Percentiles rank a stretch among this genome's conserved stretches.
These are phyloP conservation scores for Cerioporus squamosus DNA, from an alignment of 1,284 basidiomycete genomes.

Conservation along the genomic window DNA sequence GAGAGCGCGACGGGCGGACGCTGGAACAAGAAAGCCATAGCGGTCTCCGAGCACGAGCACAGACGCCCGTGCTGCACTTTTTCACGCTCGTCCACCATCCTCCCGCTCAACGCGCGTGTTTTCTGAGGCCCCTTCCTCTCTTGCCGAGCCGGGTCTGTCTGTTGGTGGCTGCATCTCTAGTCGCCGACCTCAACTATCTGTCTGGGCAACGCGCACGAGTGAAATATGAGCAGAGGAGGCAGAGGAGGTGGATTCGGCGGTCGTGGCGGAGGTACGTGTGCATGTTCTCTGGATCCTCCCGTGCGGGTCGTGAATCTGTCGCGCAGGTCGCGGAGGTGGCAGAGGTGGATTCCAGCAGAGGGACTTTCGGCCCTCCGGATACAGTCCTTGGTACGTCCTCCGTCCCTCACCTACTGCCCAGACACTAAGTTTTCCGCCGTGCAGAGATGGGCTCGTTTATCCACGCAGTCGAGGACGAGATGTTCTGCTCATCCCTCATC, in stretches of 20 bases:
- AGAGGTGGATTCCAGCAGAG: slow-evolving; percentile 63
- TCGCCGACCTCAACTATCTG: neutral
- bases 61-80: slow-evolving; percentile 23
- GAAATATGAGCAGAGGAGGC: slow-evolving; percentile 32
- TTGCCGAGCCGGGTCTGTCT: slow-evolving; percentile 2
- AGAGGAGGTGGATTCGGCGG: slow-evolving; percentile 32
- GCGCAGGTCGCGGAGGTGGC: slow-evolving; percentile 31
- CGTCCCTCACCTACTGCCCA: too few relatives aligned
- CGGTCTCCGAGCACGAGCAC: slow-evolving; percentile 1
- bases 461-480: slow-evolving; percentile 97
- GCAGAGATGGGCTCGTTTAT: slow-evolving; percentile 88
- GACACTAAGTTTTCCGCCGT: neutral
- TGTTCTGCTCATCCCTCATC: slow-evolving; percentile 91
- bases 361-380: slow-evolving; percentile 84
- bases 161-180: neutral
- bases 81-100: slow-evolving; percentile 20
- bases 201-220: neutral
- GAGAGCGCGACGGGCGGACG: slow-evolving; percentile 19
- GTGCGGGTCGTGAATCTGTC: too few relatives aligned
- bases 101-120: slow-evolving; percentile 12
- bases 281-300: too few relatives aligned
- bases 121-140: neutral
- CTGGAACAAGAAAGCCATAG: slow-evolving; percentile 32
- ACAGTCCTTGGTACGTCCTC: slow-evolving; percentile 72
- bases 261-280: slow-evolving; percentile 27